Evolutionary conservation across 148 eudicot species (phyloP).

Genomic region (Fagopyrum tataricum): DNA sequence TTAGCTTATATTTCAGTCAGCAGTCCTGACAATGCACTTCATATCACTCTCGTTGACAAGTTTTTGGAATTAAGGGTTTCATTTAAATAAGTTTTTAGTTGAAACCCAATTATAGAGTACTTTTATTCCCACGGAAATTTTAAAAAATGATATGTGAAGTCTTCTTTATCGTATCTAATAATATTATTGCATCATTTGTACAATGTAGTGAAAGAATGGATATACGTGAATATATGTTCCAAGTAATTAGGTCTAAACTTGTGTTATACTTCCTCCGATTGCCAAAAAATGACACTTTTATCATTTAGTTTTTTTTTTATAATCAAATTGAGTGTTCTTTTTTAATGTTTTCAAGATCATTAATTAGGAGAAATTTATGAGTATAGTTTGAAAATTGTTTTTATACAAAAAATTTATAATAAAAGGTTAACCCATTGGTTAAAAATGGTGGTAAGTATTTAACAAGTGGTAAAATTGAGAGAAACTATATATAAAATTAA

Average conservation of each 20-base stretch:
- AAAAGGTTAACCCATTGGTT: too few species aligned
- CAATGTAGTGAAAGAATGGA: not conserved
- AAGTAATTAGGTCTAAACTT: not conserved
- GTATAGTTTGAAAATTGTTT: too few species aligned
- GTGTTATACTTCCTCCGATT: too few species aligned
- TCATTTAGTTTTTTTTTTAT: too few species aligned
- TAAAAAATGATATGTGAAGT: not conserved
- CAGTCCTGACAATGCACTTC: not conserved
- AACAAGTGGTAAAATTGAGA: too few species aligned
- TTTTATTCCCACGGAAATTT: not conserved
- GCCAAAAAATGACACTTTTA: too few species aligned
- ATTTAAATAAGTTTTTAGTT: not conserved
- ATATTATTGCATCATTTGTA: not conserved
- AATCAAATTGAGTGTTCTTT: too few species aligned
- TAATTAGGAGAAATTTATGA: too few species aligned
- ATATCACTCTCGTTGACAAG: not conserved
- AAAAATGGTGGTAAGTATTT: too few species aligned
- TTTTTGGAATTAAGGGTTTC: not conserved
- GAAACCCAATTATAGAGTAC: not conserved
- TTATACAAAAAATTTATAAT: too few species aligned
- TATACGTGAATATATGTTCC: not conserved
- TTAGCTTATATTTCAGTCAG: not conserved
- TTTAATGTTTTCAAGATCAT: too few species aligned
- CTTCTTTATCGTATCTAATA: not conserved
- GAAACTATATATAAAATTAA: too few species aligned